Conservation (phyloP, 495 filamentous ascomycete genomes). For the Neurospora tetraspora region DNA sequence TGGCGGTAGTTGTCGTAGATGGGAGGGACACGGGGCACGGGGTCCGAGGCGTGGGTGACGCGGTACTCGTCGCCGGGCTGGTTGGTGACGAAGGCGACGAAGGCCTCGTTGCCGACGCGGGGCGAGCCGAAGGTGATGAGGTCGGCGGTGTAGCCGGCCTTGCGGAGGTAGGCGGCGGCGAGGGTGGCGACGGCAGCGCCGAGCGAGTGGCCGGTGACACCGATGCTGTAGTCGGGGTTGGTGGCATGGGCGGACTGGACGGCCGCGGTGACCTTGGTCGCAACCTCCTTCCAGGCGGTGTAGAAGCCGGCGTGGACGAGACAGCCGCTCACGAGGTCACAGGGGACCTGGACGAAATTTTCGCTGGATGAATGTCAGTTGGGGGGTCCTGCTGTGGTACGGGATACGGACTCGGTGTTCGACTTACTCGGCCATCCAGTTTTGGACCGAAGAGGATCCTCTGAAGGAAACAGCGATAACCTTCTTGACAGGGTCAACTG, state of each 20-base stretch:
- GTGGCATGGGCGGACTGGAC: slow-evolving; percentile 18
- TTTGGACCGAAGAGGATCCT: slow-evolving; percentile 51
- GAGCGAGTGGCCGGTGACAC: slow-evolving; percentile 58
- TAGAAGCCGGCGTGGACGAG: slow-evolving; percentile 32
- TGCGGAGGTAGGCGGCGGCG: slow-evolving; percentile 48
- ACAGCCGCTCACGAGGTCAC: slow-evolving; percentile 23
- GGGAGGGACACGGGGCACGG: slow-evolving; percentile 55
- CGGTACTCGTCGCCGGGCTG: slow-evolving; percentile 45
- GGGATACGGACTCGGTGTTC: slow-evolving; percentile 13
- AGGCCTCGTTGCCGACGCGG: slow-evolving; percentile 49
- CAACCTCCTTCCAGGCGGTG: slow-evolving; percentile 27
- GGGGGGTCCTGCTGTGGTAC: not conserved
- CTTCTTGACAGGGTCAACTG: slow-evolving; percentile 49
- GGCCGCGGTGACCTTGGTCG: slow-evolving; percentile 7
- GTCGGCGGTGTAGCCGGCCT: slow-evolving; percentile 30
- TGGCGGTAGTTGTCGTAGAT: slow-evolving; percentile 46
- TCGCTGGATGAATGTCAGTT: slow-evolving; percentile 13
- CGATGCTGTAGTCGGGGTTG: slow-evolving; percentile 43
- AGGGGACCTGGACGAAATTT: slow-evolving; percentile 20
- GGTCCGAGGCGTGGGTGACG: slow-evolving; percentile 58
- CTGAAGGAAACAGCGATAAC: slow-evolving; percentile 61
- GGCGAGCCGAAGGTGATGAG: slow-evolving; percentile 60
- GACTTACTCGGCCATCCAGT: slow-evolving; percentile 57
- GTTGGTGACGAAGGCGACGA: slow-evolving; percentile 47
- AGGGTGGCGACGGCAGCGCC: slow-evolving; percentile 57